Conservation (phyloP, 2,329 filamentous ascomycete species). For the Cercospora sp. region DNA sequence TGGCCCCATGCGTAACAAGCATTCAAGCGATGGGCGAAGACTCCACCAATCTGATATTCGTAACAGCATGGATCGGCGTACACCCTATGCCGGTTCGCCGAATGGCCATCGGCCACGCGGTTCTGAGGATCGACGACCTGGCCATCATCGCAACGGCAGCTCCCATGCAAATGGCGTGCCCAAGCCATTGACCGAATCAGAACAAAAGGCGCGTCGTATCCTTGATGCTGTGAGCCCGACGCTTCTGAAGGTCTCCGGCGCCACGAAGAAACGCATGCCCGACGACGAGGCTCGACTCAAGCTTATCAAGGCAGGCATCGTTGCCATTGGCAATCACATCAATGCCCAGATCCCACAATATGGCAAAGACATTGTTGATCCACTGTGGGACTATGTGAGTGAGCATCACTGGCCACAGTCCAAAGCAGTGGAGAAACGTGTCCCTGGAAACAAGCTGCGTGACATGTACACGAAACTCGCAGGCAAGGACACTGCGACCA, state of each 20-base stretch:
- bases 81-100: constrained; percentile 45
- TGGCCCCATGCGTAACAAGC: constrained; percentile 52
- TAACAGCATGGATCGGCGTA: constrained; percentile 43
- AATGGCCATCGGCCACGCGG: constrained; percentile 52
- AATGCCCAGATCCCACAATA: constrained; percentile 46
- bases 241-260: constrained; percentile 60
- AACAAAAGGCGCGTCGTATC: constrained; percentile 55
- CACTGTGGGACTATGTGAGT: constrained; percentile 41
- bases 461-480: constrained; percentile 43
- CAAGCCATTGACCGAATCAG: constrained; percentile 45
- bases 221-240: constrained; percentile 62
- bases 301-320: constrained; percentile 62
- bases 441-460: constrained; percentile 40
- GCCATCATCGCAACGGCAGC: constrained; percentile 43
- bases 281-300: constrained; percentile 63
- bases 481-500: constrained; percentile 32
- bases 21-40: constrained; percentile 39
- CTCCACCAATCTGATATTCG: constrained; percentile 36
- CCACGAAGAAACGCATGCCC: constrained; percentile 63
- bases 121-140: constrained; percentile 51
- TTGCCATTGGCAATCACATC: constrained; percentile 64
- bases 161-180: constrained; percentile 42
- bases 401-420: constrained; percentile 42
- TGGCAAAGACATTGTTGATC: constrained; percentile 33
- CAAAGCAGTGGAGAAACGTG: constrained; percentile 38